Conservation (phyloP, 2,329 filamentous ascomycete genomes). For the Colletotrichum scovillei region DNA sequence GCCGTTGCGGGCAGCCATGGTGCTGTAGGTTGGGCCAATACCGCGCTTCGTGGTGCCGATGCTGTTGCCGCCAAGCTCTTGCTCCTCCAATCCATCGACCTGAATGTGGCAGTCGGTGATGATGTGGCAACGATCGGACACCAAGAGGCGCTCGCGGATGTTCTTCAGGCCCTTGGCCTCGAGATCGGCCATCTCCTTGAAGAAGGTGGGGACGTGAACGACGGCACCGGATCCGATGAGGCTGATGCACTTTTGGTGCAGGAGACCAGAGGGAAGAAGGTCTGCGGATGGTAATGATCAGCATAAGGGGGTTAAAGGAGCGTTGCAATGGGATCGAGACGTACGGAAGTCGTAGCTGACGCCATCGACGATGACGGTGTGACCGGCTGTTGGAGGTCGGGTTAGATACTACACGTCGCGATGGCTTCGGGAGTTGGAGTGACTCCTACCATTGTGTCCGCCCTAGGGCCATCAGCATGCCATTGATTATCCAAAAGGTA, state of each 20-base stretch:
- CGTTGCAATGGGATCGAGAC: slow-evolving; percentile 3
- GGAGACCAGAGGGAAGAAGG: slow-evolving; percentile 75
- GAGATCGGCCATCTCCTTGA: slow-evolving; percentile 53
- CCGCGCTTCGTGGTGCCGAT: slow-evolving; percentile 52
- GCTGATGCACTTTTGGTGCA: slow-evolving; percentile 78
- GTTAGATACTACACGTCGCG: slow-evolving; percentile 29
- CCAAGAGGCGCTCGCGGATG: slow-evolving; percentile 64
- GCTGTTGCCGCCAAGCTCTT: slow-evolving; percentile 53
- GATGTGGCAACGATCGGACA: slow-evolving; percentile 73
- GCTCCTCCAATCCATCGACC: slow-evolving; percentile 77
- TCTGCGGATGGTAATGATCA: slow-evolving; percentile 56
- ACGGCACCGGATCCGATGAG: slow-evolving; percentile 78
- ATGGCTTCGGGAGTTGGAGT: slow-evolving; percentile 33
- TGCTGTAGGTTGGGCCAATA: slow-evolving; percentile 57
- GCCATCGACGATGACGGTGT: slow-evolving; percentile 36
- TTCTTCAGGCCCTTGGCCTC: slow-evolving; percentile 49
- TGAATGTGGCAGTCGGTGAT: slow-evolving; percentile 73
- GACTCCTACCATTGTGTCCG: slow-evolving; percentile 44
- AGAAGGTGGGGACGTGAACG: slow-evolving; percentile 68
- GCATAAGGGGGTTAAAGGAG: slow-evolving; percentile 20
- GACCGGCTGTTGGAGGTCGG: slow-evolving; percentile 29
- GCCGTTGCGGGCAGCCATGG: slow-evolving; percentile 70
- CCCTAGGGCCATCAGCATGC: slow-evolving; percentile 41
- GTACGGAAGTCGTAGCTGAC: slow-evolving; percentile 38
- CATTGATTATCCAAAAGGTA: slow-evolving; percentile 32